Evolutionary conservation across 2,329 filamentous ascomycete genomes (phyloP).

Genomic region (Fusarium ramigenum): DNA sequence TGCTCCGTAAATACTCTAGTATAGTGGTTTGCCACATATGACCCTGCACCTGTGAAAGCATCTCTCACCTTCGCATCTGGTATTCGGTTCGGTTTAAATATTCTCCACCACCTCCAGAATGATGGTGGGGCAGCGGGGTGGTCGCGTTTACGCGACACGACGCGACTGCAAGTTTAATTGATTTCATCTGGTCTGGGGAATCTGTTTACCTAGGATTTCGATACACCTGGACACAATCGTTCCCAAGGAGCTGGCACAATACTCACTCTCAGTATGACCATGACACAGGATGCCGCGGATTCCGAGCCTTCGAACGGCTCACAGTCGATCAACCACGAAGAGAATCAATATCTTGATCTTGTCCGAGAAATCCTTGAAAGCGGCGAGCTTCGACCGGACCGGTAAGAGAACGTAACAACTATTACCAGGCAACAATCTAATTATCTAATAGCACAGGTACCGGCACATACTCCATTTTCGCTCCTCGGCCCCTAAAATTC

Average conservation of each 20-base stretch:
- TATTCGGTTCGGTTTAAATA: neutral
- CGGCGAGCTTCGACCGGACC: slow-evolving; percentile 90
- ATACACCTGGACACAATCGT: neutral
- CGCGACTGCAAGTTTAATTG: slow-evolving; percentile 32
- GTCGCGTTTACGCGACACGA: slow-evolving; percentile 17
- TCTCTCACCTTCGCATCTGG: neutral
- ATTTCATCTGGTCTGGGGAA: neutral
- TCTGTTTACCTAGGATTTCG: neutral
- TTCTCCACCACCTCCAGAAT: neutral
- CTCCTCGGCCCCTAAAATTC: slow-evolving; percentile 87
- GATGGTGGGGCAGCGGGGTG: slow-evolving; percentile 5
- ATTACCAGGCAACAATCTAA: neutral
- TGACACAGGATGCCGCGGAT: slow-evolving; percentile 13
- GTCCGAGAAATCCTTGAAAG: slow-evolving; percentile 83
- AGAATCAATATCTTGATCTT: slow-evolving; percentile 92
- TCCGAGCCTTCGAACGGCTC: slow-evolving; percentile 21
- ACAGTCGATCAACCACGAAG: slow-evolving; percentile 70
- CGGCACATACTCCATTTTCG: slow-evolving; percentile 89
- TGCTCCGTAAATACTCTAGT: neutral
- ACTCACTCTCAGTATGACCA: slow-evolving; percentile 26
- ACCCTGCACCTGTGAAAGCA: neutral
- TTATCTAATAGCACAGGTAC: slow-evolving; percentile 79
- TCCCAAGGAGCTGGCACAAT: neutral
- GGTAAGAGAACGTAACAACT: slow-evolving; percentile 57
- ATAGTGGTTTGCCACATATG: neutral